Evolutionary conservation across 2,329 filamentous ascomycete species (phyloP), one percentile per base, ranked within the genome.

Genomic region (Dryadomyces sulphureus): DNA sequence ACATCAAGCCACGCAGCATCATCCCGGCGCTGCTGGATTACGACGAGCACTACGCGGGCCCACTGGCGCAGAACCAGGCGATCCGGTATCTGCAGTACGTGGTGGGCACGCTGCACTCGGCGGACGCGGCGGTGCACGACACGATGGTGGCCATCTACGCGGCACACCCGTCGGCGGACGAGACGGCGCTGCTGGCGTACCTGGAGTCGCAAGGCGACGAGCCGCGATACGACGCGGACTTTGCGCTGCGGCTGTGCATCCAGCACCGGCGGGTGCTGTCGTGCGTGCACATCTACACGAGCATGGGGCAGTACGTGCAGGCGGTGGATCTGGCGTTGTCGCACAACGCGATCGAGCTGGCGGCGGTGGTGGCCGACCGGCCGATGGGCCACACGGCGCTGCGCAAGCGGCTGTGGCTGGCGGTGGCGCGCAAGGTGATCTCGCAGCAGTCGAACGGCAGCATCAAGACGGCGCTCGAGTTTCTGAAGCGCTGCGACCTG

Each of bases 81-180:
- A 73, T 96, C 35, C 79, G 92, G 38, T 98, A 98, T 59, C 78
- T 98, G 19, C 85, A 89, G 53, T 94, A 90, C 60, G 86, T 88
- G 49, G 89, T 98, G 57, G 89, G 94, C 65, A 77, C 90, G 65
- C 73, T 89, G 56, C 73, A 83, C 60, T 82, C 88, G 45, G 73
- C 81, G 49, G 75, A 90, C 56, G 80, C 92, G 3, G 90, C 92
- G 2, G 82, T 98, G 11, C 92, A 98, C 67, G 98, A 98, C 61
- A 96, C 92, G 0, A 75, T 98, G 6, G 86, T 98, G 42, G 94
- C 90, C 8, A 90, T 98, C 44, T 94, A 95, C 60, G 92, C 92
- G 14, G 88, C 89, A 0, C 82, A 92, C 54, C 70, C 82, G 2
- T 87, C 85, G 3, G 73, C 77, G 47, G 88, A 94, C 47, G 92